Evolutionary conservation across 2,329 filamentous ascomycete genomes (phyloP), one percentile per base, ranked within the genome.

Genomic region (Dryadomyces sulphureus): DNA sequence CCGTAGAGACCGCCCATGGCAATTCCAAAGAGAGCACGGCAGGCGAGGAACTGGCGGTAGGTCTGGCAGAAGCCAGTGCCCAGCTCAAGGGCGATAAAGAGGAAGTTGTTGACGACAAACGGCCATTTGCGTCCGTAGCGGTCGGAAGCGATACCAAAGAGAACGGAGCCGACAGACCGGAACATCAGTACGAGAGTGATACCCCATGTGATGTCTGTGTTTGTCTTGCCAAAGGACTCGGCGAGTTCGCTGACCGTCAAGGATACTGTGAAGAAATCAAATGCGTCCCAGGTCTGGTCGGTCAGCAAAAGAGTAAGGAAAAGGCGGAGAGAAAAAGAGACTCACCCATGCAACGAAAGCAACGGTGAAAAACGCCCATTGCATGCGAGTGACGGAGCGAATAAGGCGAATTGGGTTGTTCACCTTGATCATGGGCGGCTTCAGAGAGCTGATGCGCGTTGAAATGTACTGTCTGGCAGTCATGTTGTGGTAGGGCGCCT

Each of bases 1-100:
- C 83, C 84, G 60, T 86, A 87, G 12, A 88, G 78, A 54, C 84
- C 84, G 34, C 83, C 84, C 83, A 88, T 88, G 61, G 85, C 84
- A 12, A 88, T 65, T 19, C 84, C 84, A 54, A 87, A 88, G 12
- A 87, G 62, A 50, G 76, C 75, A 43, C 84, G 70, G 1, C 87
- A 81, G 8, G 76, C 82, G n/a, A 88, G 64, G 60, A 89, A 89
- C 55, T 85, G 75, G 46, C 72, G 60, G 58, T 86, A 92, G 0
- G 80, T 88, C 0, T 60, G 55, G 57, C 77, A 75, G 63, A 87
- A 92, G 54, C 87, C 87, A 17, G 86, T 92, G 21, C 78, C 84
- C 16, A 55, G 50, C 59, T 83, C 77, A 20, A 83, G 62, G 12
- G 73, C 57, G 24, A 75, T 75, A 25, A 60, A 53, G 5, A 69